These are phyloP conservation scores for Monoraphidium neglectum DNA, from an alignment of 139 green algal species.

Conservation along the genomic window DNA sequence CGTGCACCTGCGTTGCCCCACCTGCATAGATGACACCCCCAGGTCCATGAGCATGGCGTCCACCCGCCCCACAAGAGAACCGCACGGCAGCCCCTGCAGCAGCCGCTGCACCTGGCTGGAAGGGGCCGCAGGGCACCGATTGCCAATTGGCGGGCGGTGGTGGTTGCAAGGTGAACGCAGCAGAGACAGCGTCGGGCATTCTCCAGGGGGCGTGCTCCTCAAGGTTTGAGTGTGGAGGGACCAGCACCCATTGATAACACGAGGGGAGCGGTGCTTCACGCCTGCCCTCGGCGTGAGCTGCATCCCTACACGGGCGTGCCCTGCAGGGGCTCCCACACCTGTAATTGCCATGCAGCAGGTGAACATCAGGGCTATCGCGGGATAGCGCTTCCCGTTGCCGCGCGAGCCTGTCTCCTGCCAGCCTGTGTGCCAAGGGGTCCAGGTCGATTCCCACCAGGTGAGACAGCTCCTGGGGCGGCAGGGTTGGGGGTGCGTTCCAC, in stretches of 20 bases:
- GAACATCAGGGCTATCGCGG: constrained; percentile 2
- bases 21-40: constrained; percentile 97
- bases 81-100: constrained; percentile 8
- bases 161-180: too few species aligned
- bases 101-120: background rate
- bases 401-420: constrained; percentile 64
- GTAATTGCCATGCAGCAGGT: constrained; percentile 65
- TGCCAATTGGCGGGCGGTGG: too few species aligned
- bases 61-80: constrained; percentile 33
- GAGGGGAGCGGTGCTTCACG: too few species aligned
- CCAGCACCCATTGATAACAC: too few species aligned
- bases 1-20: too few species aligned
- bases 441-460: constrained; percentile 84
- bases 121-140: constrained; percentile 11
- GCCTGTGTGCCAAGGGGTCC: constrained; percentile 73
- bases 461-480: constrained; percentile 61
- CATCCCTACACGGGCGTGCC: too few species aligned
- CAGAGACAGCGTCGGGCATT: too few species aligned
- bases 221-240: too few species aligned
- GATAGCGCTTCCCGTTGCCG: background rate
- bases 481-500: background rate
- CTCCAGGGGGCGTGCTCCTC: too few species aligned
- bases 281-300: too few species aligned
- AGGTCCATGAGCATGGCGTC: constrained; percentile 93
- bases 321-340: too few species aligned